Evolutionary conservation across 805 yeast species (phyloP).

Genomic region (Lachancea sp.): DNA sequence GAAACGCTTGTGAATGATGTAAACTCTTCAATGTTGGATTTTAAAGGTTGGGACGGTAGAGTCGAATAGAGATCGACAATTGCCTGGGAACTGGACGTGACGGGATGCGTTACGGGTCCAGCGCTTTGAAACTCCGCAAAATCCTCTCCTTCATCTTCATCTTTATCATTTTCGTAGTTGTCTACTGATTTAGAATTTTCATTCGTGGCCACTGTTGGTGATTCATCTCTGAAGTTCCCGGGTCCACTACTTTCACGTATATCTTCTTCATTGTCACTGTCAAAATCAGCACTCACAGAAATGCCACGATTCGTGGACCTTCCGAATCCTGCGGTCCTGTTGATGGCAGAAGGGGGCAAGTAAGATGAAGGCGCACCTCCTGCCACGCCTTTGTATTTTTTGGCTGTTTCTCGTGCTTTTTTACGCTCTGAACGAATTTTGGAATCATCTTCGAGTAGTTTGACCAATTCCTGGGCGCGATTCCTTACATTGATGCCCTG

Average conservation of each 20-base stretch:
- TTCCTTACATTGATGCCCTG: constrained; percentile 94
- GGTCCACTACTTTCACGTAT: constrained; percentile 12
- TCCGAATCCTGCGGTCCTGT: constrained; percentile 27
- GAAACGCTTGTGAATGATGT: not conserved
- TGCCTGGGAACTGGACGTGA: constrained; percentile 18
- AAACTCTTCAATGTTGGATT: not conserved
- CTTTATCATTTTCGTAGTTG: constrained; percentile 17
- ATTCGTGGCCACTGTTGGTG: not conserved
- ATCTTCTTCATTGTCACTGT: constrained; percentile 48
- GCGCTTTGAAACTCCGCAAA: constrained; percentile 77
- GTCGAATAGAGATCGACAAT: constrained; percentile 4
- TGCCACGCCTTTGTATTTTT: constrained; percentile 77
- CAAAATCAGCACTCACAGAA: constrained; percentile 35
- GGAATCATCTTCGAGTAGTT: constrained; percentile 68
- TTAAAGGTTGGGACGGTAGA: not conserved
- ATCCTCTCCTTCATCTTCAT: constrained; percentile 61
- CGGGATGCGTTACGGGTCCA: constrained; percentile 39
- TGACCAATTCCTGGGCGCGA: constrained; percentile 70
- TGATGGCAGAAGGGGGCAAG: constrained; percentile 20
- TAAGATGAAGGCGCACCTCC: constrained; percentile 42
- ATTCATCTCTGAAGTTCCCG: not conserved
- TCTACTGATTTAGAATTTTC: not conserved
- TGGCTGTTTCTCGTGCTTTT: constrained; percentile 79
- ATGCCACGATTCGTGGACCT: constrained; percentile 24
- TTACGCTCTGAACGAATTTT: constrained; percentile 77